A percentile compares a stretch with the other conserved stretches of the same genome.
Evolutionary conservation across 2,329 filamentous ascomycete species (phyloP).

Genomic region (Beauveria pseudobassiana): DNA sequence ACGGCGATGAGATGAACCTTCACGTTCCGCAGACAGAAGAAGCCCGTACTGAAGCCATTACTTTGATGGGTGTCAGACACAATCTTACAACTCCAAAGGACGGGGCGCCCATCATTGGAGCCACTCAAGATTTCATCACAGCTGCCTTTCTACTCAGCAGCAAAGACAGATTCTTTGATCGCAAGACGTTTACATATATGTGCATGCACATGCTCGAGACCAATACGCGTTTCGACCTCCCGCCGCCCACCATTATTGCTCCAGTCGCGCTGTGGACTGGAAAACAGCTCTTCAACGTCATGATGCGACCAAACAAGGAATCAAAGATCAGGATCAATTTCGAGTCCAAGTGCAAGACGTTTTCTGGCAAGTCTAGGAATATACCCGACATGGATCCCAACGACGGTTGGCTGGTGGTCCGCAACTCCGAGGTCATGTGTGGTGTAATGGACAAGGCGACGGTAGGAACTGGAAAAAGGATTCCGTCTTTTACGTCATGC

Average conservation of each 20-base stretch:
- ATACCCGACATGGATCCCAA: slow-evolving; percentile 71
- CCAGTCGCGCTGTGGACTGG: slow-evolving; percentile 89
- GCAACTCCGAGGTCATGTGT: slow-evolving; percentile 96
- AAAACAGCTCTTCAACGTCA: slow-evolving; percentile 89
- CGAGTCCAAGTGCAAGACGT: slow-evolving; percentile 85
- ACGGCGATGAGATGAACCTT: slow-evolving; percentile 98
- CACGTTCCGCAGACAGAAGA: slow-evolving; percentile 98
- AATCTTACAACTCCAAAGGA: slow-evolving; percentile 95
- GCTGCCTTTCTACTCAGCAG: slow-evolving; percentile 84
- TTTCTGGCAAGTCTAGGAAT: slow-evolving; percentile 50
- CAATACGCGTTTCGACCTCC: slow-evolving; percentile 70
- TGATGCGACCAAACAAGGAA: slow-evolving; percentile 83
- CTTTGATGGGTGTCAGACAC: slow-evolving; percentile 96
- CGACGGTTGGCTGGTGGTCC: slow-evolving; percentile 85
- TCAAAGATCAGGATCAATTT: slow-evolving; percentile 81
- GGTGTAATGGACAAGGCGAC: slow-evolving; percentile 97
- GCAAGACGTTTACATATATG: slow-evolving; percentile 79
- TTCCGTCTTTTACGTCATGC: slow-evolving; percentile 92
- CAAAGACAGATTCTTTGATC: slow-evolving; percentile 89
- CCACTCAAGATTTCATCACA: slow-evolving; percentile 99
- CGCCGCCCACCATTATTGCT: slow-evolving; percentile 78
- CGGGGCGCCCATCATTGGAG: slow-evolving; percentile 94
- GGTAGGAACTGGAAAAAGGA: slow-evolving; percentile 94
- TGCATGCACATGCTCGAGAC: slow-evolving; percentile 91
- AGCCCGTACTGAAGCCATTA: slow-evolving; percentile 87